Evolutionary conservation across 139 green algal genomes (phyloP).

Genomic region (Haematococcus lacustris): DNA sequence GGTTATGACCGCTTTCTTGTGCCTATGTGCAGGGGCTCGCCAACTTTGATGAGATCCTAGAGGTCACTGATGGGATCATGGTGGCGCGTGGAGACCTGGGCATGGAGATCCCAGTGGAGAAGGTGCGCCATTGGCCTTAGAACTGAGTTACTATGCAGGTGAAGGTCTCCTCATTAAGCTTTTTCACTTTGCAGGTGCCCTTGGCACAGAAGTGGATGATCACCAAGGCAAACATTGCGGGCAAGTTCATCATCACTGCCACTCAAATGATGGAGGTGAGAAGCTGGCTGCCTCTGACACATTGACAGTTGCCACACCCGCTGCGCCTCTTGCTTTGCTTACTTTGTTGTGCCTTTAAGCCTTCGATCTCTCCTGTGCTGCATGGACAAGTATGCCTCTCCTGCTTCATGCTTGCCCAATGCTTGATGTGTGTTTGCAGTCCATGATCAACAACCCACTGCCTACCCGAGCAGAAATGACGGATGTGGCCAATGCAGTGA

Average conservation of each 20-base stretch:
- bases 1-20: too few relatives aligned
- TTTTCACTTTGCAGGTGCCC: constrained; percentile 40
- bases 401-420: too few relatives aligned
- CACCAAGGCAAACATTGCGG: constrained; percentile 59
- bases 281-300: not conserved
- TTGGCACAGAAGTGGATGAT: constrained; percentile 60
- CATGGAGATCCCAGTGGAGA: constrained; percentile 58
- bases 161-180: too few relatives aligned
- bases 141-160: too few relatives aligned
- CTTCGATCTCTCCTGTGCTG: too few relatives aligned
- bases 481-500: constrained; percentile 76
- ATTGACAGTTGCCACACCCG: not conserved
- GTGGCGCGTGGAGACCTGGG: constrained; percentile 52
- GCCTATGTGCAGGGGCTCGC: constrained; percentile 43
- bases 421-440: too few relatives aligned
- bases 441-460: constrained; percentile 9
- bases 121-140: too few relatives aligned
- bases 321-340: too few relatives aligned
- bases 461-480: constrained; percentile 70
- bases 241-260: constrained; percentile 35
- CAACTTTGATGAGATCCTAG: constrained; percentile 60
- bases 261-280: constrained; percentile 25
- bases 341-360: too few relatives aligned
- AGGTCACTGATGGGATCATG: constrained; percentile 64
- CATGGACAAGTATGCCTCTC: too few relatives aligned